These are phyloP conservation scores for Eucalyptus paniculata DNA, from an alignment of 345 rosid species.

Conservation along the genomic window DNA sequence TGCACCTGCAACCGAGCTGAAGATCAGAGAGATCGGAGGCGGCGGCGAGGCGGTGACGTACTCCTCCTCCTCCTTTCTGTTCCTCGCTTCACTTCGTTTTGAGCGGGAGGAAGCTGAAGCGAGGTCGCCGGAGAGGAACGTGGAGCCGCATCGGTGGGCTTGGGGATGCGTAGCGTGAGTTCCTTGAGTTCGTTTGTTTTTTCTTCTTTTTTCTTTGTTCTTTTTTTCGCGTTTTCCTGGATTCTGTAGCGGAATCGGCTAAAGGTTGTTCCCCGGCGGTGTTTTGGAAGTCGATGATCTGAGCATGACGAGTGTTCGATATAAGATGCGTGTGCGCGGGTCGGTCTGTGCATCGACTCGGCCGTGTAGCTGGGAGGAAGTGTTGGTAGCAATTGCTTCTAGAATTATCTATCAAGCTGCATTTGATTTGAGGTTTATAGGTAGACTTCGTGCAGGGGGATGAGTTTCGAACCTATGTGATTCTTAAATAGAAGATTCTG, in stretches of 20 bases:
- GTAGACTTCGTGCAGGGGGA: not conserved
- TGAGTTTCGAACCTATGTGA: not conserved
- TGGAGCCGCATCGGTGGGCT: not conserved
- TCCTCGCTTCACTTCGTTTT: not conserved
- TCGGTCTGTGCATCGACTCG: not conserved
- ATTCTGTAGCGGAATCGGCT: not conserved
- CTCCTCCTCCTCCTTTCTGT: not conserved
- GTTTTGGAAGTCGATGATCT: not conserved
- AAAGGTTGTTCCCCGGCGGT: not conserved
- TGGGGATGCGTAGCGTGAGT: not conserved
- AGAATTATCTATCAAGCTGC: not conserved
- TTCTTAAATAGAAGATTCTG: not conserved
- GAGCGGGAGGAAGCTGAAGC: not conserved
- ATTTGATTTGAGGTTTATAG: not conserved
- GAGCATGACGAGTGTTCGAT: not conserved
- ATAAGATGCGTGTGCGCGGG: not conserved
- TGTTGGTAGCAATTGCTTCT: not conserved
- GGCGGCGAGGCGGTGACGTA: not conserved
- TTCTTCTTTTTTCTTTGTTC: rapidly evolving
- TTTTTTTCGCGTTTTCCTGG: not conserved
- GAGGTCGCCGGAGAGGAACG: not conserved
- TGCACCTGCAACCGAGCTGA: not conserved
- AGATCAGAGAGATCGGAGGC: not conserved
- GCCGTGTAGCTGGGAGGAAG: not conserved
- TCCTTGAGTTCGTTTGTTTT: not conserved